Conservation (phyloP, 305 asterid species). For the Fraxinus sp. region DNA sequence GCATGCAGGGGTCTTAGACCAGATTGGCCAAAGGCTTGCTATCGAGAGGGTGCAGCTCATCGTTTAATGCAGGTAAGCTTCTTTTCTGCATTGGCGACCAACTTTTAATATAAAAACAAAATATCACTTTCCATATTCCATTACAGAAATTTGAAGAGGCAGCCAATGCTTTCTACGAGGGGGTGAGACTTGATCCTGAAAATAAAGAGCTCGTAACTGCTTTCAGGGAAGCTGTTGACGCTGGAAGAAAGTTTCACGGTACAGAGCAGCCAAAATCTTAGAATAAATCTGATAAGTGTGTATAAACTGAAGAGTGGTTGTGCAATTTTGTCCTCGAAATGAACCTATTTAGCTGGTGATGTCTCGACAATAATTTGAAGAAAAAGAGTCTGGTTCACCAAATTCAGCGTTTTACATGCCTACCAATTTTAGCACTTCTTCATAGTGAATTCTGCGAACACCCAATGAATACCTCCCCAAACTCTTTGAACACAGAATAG, state of each 20-base stretch:
- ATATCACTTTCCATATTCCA: not conserved
- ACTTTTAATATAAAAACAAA: not conserved
- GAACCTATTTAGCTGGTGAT: not conserved
- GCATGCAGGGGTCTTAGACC: constrained; percentile 79
- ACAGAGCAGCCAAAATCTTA: constrained; percentile 32
- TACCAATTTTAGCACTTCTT: not conserved
- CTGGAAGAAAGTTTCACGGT: constrained; percentile 63
- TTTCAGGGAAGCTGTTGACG: constrained; percentile 97
- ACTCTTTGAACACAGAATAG: not conserved
- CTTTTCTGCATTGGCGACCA: not conserved
- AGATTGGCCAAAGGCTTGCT: constrained; percentile 95
- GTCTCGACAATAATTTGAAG: not conserved
- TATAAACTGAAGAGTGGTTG: not conserved
- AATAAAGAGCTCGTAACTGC: constrained; percentile 82
- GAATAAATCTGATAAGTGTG: not conserved
- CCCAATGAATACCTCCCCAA: not conserved
- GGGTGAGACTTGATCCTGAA: constrained; percentile 78
- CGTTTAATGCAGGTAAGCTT: constrained; percentile 63
- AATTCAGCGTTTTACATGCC: not conserved
- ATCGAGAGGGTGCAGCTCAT: constrained; percentile 94
- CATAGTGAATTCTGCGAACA: not conserved
- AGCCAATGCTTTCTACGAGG: constrained; percentile 90
- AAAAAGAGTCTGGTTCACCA: not conserved
- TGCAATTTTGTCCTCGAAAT: not conserved
- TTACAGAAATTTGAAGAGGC: constrained; percentile 91